phyloP scores from a whole-genome alignment of 192 early-diverging fungal species.

The Neocallimastix lanati region DNA sequence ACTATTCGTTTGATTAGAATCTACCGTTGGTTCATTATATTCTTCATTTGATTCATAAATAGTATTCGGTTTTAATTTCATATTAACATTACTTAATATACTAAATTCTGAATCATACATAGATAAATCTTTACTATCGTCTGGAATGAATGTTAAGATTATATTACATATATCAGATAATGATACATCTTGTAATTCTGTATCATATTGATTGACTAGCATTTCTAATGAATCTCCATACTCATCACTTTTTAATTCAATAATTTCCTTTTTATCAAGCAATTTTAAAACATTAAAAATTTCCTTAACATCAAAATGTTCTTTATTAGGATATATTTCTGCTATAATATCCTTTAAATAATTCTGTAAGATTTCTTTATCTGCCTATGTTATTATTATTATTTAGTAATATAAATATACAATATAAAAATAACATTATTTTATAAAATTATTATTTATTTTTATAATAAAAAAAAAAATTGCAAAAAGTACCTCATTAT shows the following conservation, averaged over 20 bases:
- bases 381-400: too few relatives aligned
- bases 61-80: neutral
- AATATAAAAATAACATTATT: too few relatives aligned
- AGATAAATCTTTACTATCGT: neutral
- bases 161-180: neutral
- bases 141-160: neutral
- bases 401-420: too few relatives aligned
- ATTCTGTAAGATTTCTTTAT: neutral
- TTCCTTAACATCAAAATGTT: neutral
- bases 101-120: neutral
- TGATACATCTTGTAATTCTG: neutral
- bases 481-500: too few relatives aligned
- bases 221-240: neutral
- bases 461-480: too few relatives aligned
- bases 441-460: too few relatives aligned
- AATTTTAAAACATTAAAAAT: neutral
- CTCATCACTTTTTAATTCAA: neutral
- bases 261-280: neutral
- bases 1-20: neutral
- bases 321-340: neutral
- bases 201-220: neutral
- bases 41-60: neutral
- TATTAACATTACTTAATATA: neutral
- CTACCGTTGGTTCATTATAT: neutral
- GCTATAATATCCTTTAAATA: neutral